phyloP scores from a whole-genome alignment of 305 asterid genomes.

The Andrographis paniculata region DNA sequence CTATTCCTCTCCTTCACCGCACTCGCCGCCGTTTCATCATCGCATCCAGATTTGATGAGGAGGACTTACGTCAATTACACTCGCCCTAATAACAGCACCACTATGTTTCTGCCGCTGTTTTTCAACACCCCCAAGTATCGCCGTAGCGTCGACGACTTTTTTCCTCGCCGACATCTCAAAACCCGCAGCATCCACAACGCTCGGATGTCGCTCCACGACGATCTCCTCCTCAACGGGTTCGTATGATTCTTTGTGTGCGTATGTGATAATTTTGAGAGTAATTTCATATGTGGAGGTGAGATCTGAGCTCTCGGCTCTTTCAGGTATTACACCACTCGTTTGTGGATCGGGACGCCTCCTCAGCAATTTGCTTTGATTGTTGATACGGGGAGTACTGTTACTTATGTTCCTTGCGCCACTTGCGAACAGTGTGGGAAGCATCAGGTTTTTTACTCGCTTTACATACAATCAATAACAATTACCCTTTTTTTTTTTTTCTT shows the following conservation, averaged over 20 bases:
- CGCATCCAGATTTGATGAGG: conserved; percentile 16
- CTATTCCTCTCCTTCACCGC: conserved; percentile 19
- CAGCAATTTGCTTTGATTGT: conserved; percentile 90
- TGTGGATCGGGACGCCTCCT: conserved; percentile 95
- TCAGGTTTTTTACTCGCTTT: conserved; percentile 43
- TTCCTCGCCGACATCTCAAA: conserved; percentile 35
- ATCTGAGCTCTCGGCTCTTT: conserved; percentile 29
- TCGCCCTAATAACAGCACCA: conserved; percentile 15
- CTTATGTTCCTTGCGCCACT: conserved; percentile 90
- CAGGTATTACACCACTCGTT: conserved; percentile 86
- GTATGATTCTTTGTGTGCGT: conserved; percentile 6
- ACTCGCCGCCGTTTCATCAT: conserved; percentile 5
- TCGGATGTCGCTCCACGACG: conserved; percentile 72
- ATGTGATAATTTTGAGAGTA: not conserved
- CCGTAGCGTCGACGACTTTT: conserved; percentile 10
- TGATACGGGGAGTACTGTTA: conserved; percentile 93
- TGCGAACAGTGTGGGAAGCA: conserved; percentile 91
- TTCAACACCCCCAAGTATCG: conserved; percentile 23
- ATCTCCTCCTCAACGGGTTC: conserved; percentile 68
- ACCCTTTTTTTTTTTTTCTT: too few relatives aligned
- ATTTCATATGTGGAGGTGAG: conserved; percentile 12
- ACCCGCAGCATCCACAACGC: conserved; percentile 28
- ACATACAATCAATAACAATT: too few relatives aligned
- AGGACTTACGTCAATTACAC: conserved; percentile 1
- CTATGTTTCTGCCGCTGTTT: conserved; percentile 41